Base-by-base conservation (phyloP, 352 stramenopile species). In the Phytophthora ohioensis region DNA sequence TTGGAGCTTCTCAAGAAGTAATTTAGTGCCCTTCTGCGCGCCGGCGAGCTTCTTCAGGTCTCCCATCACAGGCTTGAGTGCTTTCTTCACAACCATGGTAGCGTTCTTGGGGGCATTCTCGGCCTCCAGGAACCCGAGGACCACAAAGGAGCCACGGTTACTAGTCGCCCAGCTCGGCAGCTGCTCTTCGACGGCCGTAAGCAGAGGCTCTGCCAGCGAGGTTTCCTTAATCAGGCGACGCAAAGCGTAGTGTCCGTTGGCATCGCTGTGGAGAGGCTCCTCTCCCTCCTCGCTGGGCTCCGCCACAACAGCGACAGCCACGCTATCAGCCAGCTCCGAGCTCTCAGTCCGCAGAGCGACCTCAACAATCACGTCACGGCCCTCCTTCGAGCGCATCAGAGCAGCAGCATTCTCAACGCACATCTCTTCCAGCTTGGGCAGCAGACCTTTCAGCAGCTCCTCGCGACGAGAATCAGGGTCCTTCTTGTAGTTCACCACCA, bases 401-500 rank as follows among this genome's bases (percentile, higher is more conserved):
- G 75, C 83, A 36, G 64, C 72, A 56, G 82, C 79, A 59, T 96
- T 85, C 45, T 78, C 80, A 7, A 56, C 61, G 48, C 87, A 92
- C 75, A 96, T 87, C 15, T 91, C 85, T 61, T 94, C 81, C n/a
- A 96, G 76, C 70, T 94, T 93, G 27, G 89, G 82, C 65, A 93
- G 56, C 62, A 94, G 62, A 45, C 87, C 86, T 68, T 92, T 91
- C 39, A 94, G 70, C 30, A 95, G 58, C 67, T 95, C 88, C 39
- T 92, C 81, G 38, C 86, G 85, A 78, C 88, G 87, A 48, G 81
- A 76, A 1, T 88, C 76, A 21, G 89, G 89, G 68, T 94, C 82
- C 67, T 96, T 96, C 81, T 95, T 95, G 85, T 96, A 96, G 70
- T 95, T 96, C 41, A 95, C 84, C 9, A 93, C 69, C 34, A 78